Base-by-base conservation (phyloP, 2,329 filamentous ascomycete species). In the Xylariales sp. region DNA sequence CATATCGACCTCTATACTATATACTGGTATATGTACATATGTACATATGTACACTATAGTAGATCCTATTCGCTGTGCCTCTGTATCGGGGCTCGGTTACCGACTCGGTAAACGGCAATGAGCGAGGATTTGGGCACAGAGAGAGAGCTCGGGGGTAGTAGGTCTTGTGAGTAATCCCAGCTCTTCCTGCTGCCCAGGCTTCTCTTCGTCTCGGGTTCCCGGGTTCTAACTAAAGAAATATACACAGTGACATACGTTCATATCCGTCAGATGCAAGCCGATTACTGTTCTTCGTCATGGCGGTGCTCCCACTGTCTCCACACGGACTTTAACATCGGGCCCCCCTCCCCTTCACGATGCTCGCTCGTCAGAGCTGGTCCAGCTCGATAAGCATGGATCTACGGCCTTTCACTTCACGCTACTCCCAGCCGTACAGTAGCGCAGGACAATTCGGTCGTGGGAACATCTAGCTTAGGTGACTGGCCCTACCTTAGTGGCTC, bases 251-350 rank as follows among this genome's bases (percentile, higher is more conserved):
- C 60, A 56, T 14, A 45, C 46, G 41, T 32, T 48, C 45, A 45
- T 49, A 61, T 46, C 53, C 55, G 58, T 56, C 59, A 32, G 32
- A 59, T 60, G 67, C 49, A 39, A 50, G 32, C 56, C 63, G 67
- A 69, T 69, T 69, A 69, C 67, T 69, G 67, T 69, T 69, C 67
- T 66, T 66, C 63, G 63, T 50, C 59, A 66, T 59, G 63, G 59
- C 63, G 23, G 59, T 59, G 58, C 63, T 41, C 45, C 45, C n/a
- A 16, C 39, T 23, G 56, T 64, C 67, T 28, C 67, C 66, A 68
- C 63, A 50, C 57, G 57, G 39, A 14, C 28, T 59, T 62, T 10
- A 62, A 66, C 54, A 32, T 58, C 53, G 36, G 62, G 43, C 56
- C 50, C 62, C 23, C 23, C 23, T 23, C 23, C 23, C 23, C 23